Percentiles rank a stretch among this genome's conserved stretches.
Evolutionary conservation across 805 yeast species (phyloP).

Genomic region (Candida railenensis): DNA sequence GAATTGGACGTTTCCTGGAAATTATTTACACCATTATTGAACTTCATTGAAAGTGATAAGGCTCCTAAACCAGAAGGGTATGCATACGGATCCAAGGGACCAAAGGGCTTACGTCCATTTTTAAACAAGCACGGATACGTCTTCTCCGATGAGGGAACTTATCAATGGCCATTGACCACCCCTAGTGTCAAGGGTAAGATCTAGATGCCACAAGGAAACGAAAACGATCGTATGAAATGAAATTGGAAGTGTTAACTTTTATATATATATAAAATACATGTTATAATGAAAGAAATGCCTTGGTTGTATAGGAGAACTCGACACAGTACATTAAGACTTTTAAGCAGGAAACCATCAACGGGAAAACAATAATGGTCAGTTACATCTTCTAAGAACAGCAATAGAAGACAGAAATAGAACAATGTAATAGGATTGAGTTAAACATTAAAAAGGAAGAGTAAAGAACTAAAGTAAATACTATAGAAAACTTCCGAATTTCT

Average conservation of each 20-base stretch:
- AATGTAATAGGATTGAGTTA: too few relatives aligned
- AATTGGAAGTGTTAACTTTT: neutral
- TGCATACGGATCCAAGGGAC: slow-evolving; percentile 92
- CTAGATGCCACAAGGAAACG: slow-evolving; percentile 8
- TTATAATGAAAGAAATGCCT: too few relatives aligned
- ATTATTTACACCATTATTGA: slow-evolving; percentile 86
- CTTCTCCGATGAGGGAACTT: slow-evolving; percentile 60
- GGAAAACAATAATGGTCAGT: too few relatives aligned
- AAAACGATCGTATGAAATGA: neutral
- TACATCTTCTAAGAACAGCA: too few relatives aligned
- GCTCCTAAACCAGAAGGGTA: slow-evolving; percentile 70
- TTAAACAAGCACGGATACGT: slow-evolving; percentile 70
- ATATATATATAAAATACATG: neutral
- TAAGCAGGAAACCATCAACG: too few relatives aligned
- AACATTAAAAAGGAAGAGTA: too few relatives aligned
- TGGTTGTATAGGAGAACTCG: too few relatives aligned
- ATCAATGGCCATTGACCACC: slow-evolving; percentile 89
- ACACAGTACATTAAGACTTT: too few relatives aligned
- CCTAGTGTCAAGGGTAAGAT: slow-evolving; percentile 36
- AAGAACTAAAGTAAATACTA: neutral
- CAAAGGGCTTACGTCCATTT: slow-evolving; percentile 59
- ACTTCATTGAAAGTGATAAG: slow-evolving; percentile 69
- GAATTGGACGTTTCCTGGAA: slow-evolving; percentile 94
- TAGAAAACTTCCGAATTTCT: neutral
- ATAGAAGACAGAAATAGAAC: too few relatives aligned